Evolutionary conservation across 2,329 filamentous ascomycete species (phyloP).

Genomic region (Spiromastix sp.): DNA sequence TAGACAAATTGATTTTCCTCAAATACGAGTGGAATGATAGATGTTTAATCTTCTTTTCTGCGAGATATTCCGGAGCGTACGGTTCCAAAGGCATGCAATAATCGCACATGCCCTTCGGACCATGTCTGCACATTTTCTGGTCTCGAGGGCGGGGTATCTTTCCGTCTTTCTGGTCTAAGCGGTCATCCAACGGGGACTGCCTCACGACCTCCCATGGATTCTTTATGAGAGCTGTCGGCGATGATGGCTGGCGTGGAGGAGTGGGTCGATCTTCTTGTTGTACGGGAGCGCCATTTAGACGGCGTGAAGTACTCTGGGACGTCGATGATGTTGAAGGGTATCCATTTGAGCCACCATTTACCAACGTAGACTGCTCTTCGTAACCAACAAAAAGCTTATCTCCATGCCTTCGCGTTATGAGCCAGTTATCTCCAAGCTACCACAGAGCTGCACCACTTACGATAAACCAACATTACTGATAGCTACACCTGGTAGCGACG

Average conservation of each 20-base stretch:
- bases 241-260: slow-evolving; percentile 46
- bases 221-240: slow-evolving; percentile 54
- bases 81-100: slow-evolving; percentile 97
- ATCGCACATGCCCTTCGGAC: slow-evolving; percentile 97
- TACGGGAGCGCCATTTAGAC: slow-evolving; percentile 28
- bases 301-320: slow-evolving; percentile 18
- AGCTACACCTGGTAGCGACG: slow-evolving; percentile 42
- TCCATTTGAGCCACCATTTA: slow-evolving; percentile 38
- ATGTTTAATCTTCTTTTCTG: slow-evolving; percentile 98
- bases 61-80: slow-evolving; percentile 77
- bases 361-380: slow-evolving; percentile 43
- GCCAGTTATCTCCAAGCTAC: neutral
- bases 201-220: slow-evolving; percentile 89
- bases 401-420: slow-evolving; percentile 56
- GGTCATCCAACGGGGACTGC: slow-evolving; percentile 79
- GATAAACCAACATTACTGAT: slow-evolving; percentile 48
- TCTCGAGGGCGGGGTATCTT: slow-evolving; percentile 73
- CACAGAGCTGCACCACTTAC: slow-evolving; percentile 27
- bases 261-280: slow-evolving; percentile 52
- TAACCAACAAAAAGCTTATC: slow-evolving; percentile 86
- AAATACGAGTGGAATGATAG: slow-evolving; percentile 91
- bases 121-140: slow-evolving; percentile 84
- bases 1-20: slow-evolving; percentile 88
- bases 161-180: slow-evolving; percentile 75
- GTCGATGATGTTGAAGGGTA: slow-evolving; percentile 13